A percentile compares a stretch with the other conserved stretches of the same genome.
Evolutionary conservation across 352 stramenopile genomes (phyloP).

Genomic region (Phytophthora kernoviae): DNA sequence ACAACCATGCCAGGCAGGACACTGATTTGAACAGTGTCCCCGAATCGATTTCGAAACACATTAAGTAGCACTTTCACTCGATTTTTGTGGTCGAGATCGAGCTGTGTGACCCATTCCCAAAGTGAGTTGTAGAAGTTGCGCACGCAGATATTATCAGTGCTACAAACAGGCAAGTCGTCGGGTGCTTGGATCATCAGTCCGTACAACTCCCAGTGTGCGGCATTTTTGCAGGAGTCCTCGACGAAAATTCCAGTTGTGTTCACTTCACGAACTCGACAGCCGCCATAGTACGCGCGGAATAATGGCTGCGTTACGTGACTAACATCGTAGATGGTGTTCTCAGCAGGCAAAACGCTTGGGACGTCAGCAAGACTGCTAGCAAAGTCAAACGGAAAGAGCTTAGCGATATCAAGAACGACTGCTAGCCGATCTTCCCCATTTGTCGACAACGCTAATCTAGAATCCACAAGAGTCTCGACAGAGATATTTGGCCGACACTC

Average conservation of each 20-base stretch:
- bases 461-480: background rate
- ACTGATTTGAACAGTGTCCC: conserved; percentile 3
- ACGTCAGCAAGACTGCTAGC: background rate
- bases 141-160: background rate
- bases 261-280: conserved; percentile 5
- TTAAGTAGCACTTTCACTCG: background rate
- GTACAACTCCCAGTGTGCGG: background rate
- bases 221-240: background rate
- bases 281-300: conserved; percentile 6
- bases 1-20: conserved; percentile 13
- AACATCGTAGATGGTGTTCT: background rate
- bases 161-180: conserved; percentile 2
- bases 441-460: conserved; percentile 1
- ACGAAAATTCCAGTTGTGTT: conserved; percentile 7
- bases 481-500: conserved; percentile 1
- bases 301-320: background rate
- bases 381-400: conserved; percentile 10
- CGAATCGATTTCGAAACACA: conserved; percentile 6
- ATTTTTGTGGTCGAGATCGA: conserved; percentile 1
- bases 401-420: conserved; percentile 7
- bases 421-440: conserved; percentile 14
- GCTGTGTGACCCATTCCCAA: background rate
- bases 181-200: conserved; percentile 5
- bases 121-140: conserved; percentile 4
- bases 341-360: background rate